phyloP scores from a whole-genome alignment of 1,284 basidiomycete genomes.

The Leccinum pseudoinsigne region DNA sequence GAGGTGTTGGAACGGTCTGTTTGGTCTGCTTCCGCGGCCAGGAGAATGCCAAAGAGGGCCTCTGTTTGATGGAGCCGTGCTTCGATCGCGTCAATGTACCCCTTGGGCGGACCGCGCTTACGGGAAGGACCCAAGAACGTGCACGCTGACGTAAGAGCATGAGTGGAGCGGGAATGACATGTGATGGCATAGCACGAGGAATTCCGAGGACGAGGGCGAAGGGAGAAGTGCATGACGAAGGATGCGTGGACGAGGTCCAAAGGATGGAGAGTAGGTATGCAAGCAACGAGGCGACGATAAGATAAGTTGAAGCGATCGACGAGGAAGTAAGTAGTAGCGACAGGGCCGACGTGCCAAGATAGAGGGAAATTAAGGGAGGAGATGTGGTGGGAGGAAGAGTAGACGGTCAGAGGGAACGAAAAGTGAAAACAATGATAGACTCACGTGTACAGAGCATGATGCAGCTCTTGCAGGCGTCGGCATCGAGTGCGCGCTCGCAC shows the following conservation, averaged over 20 bases:
- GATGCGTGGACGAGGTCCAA: background rate
- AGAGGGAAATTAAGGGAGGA: background rate
- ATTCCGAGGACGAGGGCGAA: background rate
- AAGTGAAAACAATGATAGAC: conserved; percentile 32
- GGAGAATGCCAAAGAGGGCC: conserved; percentile 76
- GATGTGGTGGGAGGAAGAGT: background rate
- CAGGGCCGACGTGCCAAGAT: background rate
- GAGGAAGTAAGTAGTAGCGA: background rate
- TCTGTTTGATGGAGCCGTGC: conserved; percentile 86
- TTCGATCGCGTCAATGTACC: conserved; percentile 88
- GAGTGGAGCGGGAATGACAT: background rate
- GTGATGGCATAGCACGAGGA: background rate
- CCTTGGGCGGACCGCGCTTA: conserved; percentile 69
- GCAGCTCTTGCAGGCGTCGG: conserved; percentile 60
- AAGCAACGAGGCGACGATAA: background rate
- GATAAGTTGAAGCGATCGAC: background rate
- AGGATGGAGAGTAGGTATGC: background rate
- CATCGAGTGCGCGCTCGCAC: conserved; percentile 26
- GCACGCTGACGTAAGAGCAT: conserved; percentile 33
- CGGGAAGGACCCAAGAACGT: conserved; percentile 67
- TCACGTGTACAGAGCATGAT: conserved; percentile 66
- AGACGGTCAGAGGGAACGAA: conserved; percentile 1
- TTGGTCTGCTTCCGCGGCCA: conserved; percentile 65
- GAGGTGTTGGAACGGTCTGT: conserved; percentile 54
- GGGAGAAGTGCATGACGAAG: background rate